Evolutionary conservation across 192 early-diverging fungal genomes (phyloP).

Genomic region (Paraglomus occultum): DNA sequence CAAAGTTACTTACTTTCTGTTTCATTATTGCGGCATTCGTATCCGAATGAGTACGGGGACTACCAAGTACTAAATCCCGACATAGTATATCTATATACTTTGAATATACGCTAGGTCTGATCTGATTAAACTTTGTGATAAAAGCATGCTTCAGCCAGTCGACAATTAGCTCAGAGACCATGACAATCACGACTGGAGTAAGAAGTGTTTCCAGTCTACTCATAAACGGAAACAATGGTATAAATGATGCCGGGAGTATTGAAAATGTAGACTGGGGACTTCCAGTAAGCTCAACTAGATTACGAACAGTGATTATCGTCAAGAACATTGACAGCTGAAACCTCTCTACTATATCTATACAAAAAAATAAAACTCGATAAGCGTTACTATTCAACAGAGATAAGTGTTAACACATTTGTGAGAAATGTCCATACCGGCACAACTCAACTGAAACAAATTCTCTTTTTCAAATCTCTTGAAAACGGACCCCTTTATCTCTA

Average conservation of each 20-base stretch:
- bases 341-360: conserved; percentile 89
- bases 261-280: conserved; percentile 62
- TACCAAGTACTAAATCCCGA: conserved; percentile 73
- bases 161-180: conserved; percentile 86
- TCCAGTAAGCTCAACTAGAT: conserved; percentile 82
- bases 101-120: conserved; percentile 82
- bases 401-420: too few species aligned
- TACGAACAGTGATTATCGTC: conserved; percentile 86
- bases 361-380: neutral
- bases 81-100: conserved; percentile 87
- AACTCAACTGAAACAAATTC: conserved; percentile 93
- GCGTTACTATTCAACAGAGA: neutral
- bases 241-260: conserved; percentile 58
- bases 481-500: conserved; percentile 96
- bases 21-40: conserved; percentile 39
- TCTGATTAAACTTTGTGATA: conserved; percentile 96
- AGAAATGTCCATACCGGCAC: conserved; percentile 63
- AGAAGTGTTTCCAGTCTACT: conserved; percentile 66
- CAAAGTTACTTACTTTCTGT: conserved; percentile 28
- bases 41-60: conserved; percentile 35
- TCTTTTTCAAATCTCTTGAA: conserved; percentile 98
- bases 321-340: conserved; percentile 90
- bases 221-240: conserved; percentile 62
- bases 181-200: conserved; percentile 83
- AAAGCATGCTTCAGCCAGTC: conserved; percentile 99